phyloP scores from a whole-genome alignment of 345 rosid species.

The Boechera divaricarpa region DNA sequence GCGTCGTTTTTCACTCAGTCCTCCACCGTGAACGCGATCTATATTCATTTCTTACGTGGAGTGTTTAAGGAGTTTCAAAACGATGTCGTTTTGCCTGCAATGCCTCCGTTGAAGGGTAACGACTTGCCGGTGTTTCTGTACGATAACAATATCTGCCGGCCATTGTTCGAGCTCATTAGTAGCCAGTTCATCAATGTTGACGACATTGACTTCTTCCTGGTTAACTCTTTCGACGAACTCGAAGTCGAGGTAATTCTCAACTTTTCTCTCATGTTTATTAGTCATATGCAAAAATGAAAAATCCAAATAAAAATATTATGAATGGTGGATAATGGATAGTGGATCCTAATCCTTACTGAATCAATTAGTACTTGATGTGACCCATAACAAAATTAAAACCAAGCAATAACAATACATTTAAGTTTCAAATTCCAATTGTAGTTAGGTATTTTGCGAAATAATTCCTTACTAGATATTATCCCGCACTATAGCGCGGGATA shows the following conservation, averaged over 20 bases:
- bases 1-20: constrained; percentile 59
- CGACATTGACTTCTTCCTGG: constrained; percentile 49
- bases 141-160: constrained; percentile 39
- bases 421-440: background rate
- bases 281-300: background rate
- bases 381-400: background rate
- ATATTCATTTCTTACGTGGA: constrained; percentile 45
- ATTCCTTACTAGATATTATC: background rate
- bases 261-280: background rate
- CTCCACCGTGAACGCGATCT: constrained; percentile 51
- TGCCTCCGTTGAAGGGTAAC: constrained; percentile 45
- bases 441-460: background rate
- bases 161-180: background rate
- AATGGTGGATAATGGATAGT: constrained; percentile 20
- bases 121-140: constrained; percentile 58
- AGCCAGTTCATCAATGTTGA: constrained; percentile 51
- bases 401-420: background rate
- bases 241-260: constrained; percentile 52
- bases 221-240: constrained; percentile 53
- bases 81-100: constrained; percentile 44
- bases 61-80: constrained; percentile 39
- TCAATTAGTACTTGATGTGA: background rate
- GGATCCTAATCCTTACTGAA: background rate
- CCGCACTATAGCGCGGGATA: too few species aligned
- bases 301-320: background rate